Evolutionary conservation across 306 rosid genomes (phyloP), one percentile per base, ranked within the genome.

Genomic region (Mucuna pruriens): DNA sequence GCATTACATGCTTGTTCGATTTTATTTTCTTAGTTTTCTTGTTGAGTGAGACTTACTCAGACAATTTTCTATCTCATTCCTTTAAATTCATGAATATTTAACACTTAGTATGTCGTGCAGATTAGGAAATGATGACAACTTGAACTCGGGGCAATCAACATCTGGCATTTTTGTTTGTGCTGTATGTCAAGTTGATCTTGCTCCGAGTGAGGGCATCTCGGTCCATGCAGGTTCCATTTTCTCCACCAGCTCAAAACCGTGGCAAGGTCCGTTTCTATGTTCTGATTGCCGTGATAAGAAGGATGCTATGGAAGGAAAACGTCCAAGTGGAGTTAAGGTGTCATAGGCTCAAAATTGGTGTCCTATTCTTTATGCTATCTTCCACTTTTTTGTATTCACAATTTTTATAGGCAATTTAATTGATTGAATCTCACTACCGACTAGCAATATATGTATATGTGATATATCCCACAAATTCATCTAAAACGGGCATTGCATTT

Each of bases 301-400:
- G 85, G 99, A 95, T 12, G 99, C 99, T 9, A 95, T 95, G 99
- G 99, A 95, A 88, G 99, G 99, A 52, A 95, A 91, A 65, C 97
- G 97, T 74, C 97, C 94, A 0, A 94, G 98, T 10, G 97, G 97
- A 70, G 89, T 94, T 15, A 88, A 85, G 90, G 98, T 94, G 82
- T 87, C 84, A 0, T 94, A 92, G 84, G 80, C 81, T 78, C 55
- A 45, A 58, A 79, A 75, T 42, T 82, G 51, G 55, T 51, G 29
- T 74, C 52, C 71, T 52, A 75, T 82, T 87, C 89, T 77, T 84
- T 82, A 70, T 51, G 87, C 67, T 79, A 26, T 81, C 48, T 46
- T 84, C 83, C 71, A 20, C 22, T 57, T 83, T 77, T 77, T 85
- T 58, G 76, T 60, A 68, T 78, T 79, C 86, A 65, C 77, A 55